phyloP scores from a whole-genome alignment of 2,329 filamentous ascomycete genomes.

The Aspergillus glaucus region DNA sequence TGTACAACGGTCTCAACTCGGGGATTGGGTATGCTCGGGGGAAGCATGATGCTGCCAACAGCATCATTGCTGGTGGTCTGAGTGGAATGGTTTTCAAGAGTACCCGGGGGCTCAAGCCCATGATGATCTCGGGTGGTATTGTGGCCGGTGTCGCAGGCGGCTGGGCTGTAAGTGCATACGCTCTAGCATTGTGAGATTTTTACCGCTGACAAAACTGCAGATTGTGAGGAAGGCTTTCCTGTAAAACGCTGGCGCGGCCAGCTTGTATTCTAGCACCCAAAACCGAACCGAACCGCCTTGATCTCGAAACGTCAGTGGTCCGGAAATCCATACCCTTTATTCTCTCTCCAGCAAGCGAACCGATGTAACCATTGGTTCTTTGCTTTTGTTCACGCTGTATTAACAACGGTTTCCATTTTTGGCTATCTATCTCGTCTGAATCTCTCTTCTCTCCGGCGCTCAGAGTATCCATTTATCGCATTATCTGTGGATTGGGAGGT shows the following conservation, averaged over 20 bases:
- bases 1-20: constrained; percentile 91
- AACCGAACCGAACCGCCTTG: constrained; percentile 6
- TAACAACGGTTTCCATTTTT: constrained; percentile 26
- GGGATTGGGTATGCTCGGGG: constrained; percentile 71
- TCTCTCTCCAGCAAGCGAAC: constrained; percentile 21
- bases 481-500: constrained; percentile 32
- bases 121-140: constrained; percentile 89
- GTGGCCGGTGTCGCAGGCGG: constrained; percentile 77
- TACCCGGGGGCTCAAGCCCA: constrained; percentile 79
- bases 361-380: constrained; percentile 21
- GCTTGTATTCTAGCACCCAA: constrained; percentile 11
- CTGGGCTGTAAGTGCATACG: constrained; percentile 73
- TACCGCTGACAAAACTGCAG: constrained; percentile 25
- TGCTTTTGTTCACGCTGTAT: constrained; percentile 29
- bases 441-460: constrained; percentile 42
- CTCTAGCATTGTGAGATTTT: constrained; percentile 7
- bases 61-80: constrained; percentile 73
- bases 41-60: constrained; percentile 86
- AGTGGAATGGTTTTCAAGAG: constrained; percentile 97
- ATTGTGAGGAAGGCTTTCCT: constrained; percentile 48
- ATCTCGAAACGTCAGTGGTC: constrained; percentile 13
- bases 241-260: constrained; percentile 25
- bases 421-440: constrained; percentile 14
- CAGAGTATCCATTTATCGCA: constrained; percentile 35
- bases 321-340: constrained; percentile 20